phyloP scores from a whole-genome alignment of 2,329 filamentous ascomycete genomes.

The Parascedosporium putredinis region DNA sequence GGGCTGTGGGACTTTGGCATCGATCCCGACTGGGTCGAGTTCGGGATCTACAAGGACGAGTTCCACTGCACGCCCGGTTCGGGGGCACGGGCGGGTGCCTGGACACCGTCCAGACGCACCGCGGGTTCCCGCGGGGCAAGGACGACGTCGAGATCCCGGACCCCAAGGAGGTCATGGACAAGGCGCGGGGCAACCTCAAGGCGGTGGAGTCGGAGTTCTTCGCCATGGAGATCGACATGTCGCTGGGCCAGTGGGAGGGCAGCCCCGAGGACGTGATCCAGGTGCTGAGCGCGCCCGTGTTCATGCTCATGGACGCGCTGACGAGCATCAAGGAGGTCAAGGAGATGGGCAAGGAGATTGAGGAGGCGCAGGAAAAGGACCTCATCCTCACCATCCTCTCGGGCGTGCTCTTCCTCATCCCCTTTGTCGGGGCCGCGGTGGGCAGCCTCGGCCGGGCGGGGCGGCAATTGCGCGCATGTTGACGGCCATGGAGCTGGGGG shows the following conservation, averaged over 20 bases:
- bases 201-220: slow-evolving; percentile 10
- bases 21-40: background rate
- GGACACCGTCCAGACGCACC: background rate
- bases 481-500: slow-evolving; percentile 14
- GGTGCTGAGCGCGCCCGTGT: slow-evolving; percentile 13
- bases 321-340: slow-evolving; percentile 18
- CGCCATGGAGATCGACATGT: background rate
- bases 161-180: slow-evolving; percentile 14
- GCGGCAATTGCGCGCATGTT: slow-evolving; percentile 10
- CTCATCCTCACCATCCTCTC: slow-evolving; percentile 25
- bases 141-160: slow-evolving; percentile 13
- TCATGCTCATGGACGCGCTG: slow-evolving; percentile 18
- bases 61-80: no score
- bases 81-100: background rate
- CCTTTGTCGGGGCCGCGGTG: slow-evolving; percentile 36
- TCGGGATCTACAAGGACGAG: background rate
- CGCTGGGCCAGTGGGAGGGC: background rate
- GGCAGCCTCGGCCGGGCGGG: slow-evolving; percentile 10
- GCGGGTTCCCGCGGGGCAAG: background rate
- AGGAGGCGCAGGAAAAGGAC: slow-evolving; percentile 14
- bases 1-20: background rate
- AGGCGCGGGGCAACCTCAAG: slow-evolving; percentile 9
- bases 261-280: background rate
- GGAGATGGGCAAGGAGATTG: slow-evolving; percentile 14
- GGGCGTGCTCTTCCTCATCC: slow-evolving; percentile 37